Percentiles rank a stretch among this genome's conserved stretches.
phyloP scores from a whole-genome alignment of 2,329 filamentous ascomycete species.

The Alternaria brassicae region DNA sequence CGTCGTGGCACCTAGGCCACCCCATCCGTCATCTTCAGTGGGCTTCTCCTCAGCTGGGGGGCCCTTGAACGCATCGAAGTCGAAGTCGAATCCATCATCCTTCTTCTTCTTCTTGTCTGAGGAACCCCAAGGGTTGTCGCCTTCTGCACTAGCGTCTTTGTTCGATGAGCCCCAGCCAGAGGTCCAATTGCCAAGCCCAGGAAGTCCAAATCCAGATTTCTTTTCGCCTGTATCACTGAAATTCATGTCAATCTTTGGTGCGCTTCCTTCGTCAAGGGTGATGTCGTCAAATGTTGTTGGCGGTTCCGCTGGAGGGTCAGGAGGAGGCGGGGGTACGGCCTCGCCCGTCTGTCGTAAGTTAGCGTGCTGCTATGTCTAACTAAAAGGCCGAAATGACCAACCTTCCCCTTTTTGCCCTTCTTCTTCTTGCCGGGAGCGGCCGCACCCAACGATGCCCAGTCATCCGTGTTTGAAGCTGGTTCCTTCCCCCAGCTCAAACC shows the following conservation, averaged over 20 bases:
- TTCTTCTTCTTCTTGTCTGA: slow-evolving; percentile 50
- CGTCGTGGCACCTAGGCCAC: slow-evolving; percentile 42
- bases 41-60: slow-evolving; percentile 31
- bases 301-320: slow-evolving; percentile 36
- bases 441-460: slow-evolving; percentile 38
- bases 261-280: slow-evolving; percentile 52
- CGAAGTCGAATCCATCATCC: slow-evolving; percentile 43
- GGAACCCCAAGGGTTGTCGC: slow-evolving; percentile 44
- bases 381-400: slow-evolving; percentile 45
- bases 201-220: slow-evolving; percentile 38
- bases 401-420: slow-evolving; percentile 52
- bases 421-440: slow-evolving; percentile 41
- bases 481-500: slow-evolving; percentile 42
- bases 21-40: slow-evolving; percentile 43
- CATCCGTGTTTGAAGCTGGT: slow-evolving; percentile 35
- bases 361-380: slow-evolving; percentile 39
- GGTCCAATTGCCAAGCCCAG: slow-evolving; percentile 31
- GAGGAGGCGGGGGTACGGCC: slow-evolving; percentile 38
- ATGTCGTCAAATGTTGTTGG: slow-evolving; percentile 57
- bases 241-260: slow-evolving; percentile 57
- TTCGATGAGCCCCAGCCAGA: slow-evolving; percentile 38
- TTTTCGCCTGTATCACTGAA: slow-evolving; percentile 46
- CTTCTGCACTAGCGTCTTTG: slow-evolving; percentile 36
- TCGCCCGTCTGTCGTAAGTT: slow-evolving; percentile 39
- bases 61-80: slow-evolving; percentile 44